Conservation (phyloP, 805 yeast genomes). For the Kodamaea leandrae region DNA sequence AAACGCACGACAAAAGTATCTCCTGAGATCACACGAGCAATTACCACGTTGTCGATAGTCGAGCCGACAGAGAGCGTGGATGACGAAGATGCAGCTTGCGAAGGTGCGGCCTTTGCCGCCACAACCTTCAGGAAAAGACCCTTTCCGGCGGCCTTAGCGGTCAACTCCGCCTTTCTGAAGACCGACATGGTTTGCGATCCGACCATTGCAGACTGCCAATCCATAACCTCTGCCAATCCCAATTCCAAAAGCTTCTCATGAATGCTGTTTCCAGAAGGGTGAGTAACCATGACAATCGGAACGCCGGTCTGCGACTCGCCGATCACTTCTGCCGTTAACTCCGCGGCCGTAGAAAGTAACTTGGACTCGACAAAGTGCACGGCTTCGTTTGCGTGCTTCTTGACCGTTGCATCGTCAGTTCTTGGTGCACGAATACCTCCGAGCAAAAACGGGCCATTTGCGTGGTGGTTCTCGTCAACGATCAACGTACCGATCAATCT, state of each 20-base stretch:
- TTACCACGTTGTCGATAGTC: slow-evolving; percentile 47
- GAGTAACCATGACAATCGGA: slow-evolving; percentile 55
- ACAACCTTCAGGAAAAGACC: slow-evolving; percentile 39
- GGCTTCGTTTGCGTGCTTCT: slow-evolving; percentile 66
- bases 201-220: slow-evolving; percentile 71
- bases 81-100: slow-evolving; percentile 16
- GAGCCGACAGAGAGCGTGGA: slow-evolving; percentile 43
- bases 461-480: slow-evolving; percentile 49
- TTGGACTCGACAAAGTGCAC: slow-evolving; percentile 61
- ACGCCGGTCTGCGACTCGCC: slow-evolving; percentile 65
- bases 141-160: slow-evolving; percentile 56
- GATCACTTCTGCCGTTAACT: slow-evolving; percentile 48
- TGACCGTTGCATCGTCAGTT: slow-evolving; percentile 50
- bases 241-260: slow-evolving; percentile 61
- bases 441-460: slow-evolving; percentile 55
- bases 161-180: slow-evolving; percentile 62
- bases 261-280: slow-evolving; percentile 74
- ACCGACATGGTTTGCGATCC: slow-evolving; percentile 63
- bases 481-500: slow-evolving; percentile 61
- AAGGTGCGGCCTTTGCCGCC: slow-evolving; percentile 39
- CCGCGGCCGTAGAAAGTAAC: slow-evolving; percentile 57
- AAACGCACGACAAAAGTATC: slow-evolving; percentile 63
- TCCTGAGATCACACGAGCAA: slow-evolving; percentile 61
- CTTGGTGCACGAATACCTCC: slow-evolving; percentile 78
- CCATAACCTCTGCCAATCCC: slow-evolving; percentile 74